Percentiles rank a stretch among this genome's conserved stretches.
These are phyloP conservation scores for Asterophora parasitica DNA, from an alignment of 768 basidiomycete genomes.

Conservation along the genomic window DNA sequence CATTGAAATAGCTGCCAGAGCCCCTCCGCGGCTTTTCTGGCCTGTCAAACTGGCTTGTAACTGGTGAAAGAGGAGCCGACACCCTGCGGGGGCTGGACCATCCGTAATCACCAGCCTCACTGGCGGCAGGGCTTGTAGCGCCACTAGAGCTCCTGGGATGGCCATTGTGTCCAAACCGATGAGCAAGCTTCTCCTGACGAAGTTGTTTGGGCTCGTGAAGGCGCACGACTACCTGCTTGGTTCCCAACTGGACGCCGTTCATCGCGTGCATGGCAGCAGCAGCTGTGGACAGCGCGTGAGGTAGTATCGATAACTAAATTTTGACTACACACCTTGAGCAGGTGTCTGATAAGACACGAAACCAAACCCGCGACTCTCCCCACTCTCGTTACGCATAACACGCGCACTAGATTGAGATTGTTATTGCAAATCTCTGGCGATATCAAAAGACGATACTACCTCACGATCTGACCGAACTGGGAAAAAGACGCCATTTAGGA, in stretches of 20 bases:
- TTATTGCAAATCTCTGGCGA: background rate
- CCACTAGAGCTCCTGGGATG: slow-evolving; percentile 80
- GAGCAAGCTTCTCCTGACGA: slow-evolving; percentile 85
- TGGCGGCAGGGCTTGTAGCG: slow-evolving; percentile 79
- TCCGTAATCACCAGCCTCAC: slow-evolving; percentile 75
- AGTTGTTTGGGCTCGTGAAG: slow-evolving; percentile 89
- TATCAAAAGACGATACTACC: slow-evolving; percentile 36
- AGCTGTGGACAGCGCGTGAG: slow-evolving; percentile 38
- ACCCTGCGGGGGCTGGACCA: slow-evolving; percentile 68
- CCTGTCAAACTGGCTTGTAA: slow-evolving; percentile 47
- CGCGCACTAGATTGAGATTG: slow-evolving; percentile 54
- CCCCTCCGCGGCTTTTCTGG: slow-evolving; percentile 68
- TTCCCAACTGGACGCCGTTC: slow-evolving; percentile 70
- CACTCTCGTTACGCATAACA: slow-evolving; percentile 84
- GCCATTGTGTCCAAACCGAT: slow-evolving; percentile 74
- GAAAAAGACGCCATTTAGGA: slow-evolving; percentile 4
- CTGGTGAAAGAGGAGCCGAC: slow-evolving; percentile 8
- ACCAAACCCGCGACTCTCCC: slow-evolving; percentile 83
- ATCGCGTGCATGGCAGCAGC: slow-evolving; percentile 69
- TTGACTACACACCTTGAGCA: slow-evolving; percentile 56
- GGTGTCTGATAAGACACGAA: slow-evolving; percentile 86
- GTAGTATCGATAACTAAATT: background rate
- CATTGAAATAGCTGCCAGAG: slow-evolving; percentile 85
- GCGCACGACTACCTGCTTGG: slow-evolving; percentile 79
- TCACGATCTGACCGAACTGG: slow-evolving; percentile 87